Base-by-base conservation (phyloP, 2,329 filamentous ascomycete genomes). In the Aspergillus sp. region DNA sequence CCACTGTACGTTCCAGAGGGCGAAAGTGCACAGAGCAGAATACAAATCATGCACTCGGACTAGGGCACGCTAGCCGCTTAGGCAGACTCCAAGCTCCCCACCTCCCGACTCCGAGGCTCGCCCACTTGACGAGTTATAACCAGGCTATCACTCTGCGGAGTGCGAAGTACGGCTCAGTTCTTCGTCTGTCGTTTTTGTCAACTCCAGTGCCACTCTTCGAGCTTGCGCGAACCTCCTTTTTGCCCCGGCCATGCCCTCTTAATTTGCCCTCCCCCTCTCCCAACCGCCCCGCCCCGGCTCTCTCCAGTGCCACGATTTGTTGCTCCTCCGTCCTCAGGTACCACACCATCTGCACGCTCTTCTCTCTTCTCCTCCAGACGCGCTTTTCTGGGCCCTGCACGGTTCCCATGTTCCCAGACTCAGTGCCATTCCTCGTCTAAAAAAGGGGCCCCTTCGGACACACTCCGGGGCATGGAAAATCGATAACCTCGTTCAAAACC, bases 81-180 rank as follows among this genome's bases (percentile, higher is more conserved):
- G 51, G 24, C 42, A 44, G 41, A n/a, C 48, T 54, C 49, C 46
- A 58, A 60, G 57, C 61, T 62, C 61, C 58, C 61, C 62, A 64
- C 63, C 59, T 62, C 61, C 63, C 63, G 59, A 62, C 56, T 64
- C 59, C 61, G 61, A 64, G 57, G 49, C 53, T 64, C 48, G 62
- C 63, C 61, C 57, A 61, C 53, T 50, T 8, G 51, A 48, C 42
- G 51, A 47, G 51, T 54, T 53, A 53, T 53, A 53, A 27, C 41
- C 41, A 39, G 27, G 30, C 51, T 53, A 27, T 24, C 30, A 22
- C n/a, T 20, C 17, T 39, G 20, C 27, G 45, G 22, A 30, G 24
- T 24, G 24, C 24, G 24, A 37, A 37, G 15, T 15, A 37, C 15
- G 34, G n/a, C 13, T 46, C 44, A 11, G 27, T 30, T 46, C 44